phyloP scores from a whole-genome alignment of 257 asterid genomes.

The Vinca minor region DNA sequence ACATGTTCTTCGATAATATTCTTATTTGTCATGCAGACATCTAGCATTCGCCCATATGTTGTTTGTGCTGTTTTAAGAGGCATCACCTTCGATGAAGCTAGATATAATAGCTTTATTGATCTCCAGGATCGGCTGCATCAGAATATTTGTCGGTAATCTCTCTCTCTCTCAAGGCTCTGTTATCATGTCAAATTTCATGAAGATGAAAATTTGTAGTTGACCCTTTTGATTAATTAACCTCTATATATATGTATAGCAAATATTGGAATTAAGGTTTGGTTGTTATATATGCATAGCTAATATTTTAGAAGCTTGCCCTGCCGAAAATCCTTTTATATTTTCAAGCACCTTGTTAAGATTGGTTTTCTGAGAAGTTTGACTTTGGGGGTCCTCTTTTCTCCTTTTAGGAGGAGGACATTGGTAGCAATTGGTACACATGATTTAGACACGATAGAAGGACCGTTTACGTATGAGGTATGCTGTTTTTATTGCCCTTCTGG shows the following conservation, averaged over 20 bases:
- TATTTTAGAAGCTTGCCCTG: neutral
- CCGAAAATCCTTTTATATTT: neutral
- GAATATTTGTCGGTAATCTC: slow-evolving; percentile 76
- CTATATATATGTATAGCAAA: too few species aligned
- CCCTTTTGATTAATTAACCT: neutral
- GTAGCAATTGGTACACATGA: slow-evolving; percentile 99
- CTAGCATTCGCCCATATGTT: slow-evolving; percentile 67
- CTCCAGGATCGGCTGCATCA: slow-evolving; percentile 96
- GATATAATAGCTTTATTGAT: slow-evolving; percentile 86
- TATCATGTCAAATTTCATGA: too few species aligned
- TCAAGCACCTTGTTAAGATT: slow-evolving; percentile 11
- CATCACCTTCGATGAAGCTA: slow-evolving; percentile 69
- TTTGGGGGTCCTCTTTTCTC: slow-evolving; percentile 13
- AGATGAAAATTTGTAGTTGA: too few species aligned
- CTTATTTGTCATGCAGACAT: slow-evolving; percentile 42
- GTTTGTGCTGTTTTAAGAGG: slow-evolving; percentile 93
- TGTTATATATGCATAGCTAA: neutral
- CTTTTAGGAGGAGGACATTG: slow-evolving; percentile 69
- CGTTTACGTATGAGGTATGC: slow-evolving; percentile 86
- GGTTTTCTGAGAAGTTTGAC: neutral
- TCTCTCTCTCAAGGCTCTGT: too few species aligned
- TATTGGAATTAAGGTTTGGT: too few species aligned
- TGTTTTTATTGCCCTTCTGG: neutral
- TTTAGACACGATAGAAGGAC: slow-evolving; percentile 77
- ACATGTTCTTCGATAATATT: neutral